phyloP scores from a whole-genome alignment of 345 rosid species.

The Lepidium didymum region DNA sequence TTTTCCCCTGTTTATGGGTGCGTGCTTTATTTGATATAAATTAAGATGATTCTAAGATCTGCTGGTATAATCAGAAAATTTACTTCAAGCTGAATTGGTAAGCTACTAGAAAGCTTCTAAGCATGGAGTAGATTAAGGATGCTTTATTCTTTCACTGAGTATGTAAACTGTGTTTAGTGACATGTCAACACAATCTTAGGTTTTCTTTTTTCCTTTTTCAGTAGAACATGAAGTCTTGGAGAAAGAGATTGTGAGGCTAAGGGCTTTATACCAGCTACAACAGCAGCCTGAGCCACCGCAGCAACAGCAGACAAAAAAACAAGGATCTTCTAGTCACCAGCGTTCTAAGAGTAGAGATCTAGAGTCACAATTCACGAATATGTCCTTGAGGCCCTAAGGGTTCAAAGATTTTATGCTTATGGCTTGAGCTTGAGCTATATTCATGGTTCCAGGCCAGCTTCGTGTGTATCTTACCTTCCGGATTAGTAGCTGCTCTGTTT shows the following conservation, averaged over 20 bases:
- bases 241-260: conserved; percentile 75
- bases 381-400: conserved; percentile 43
- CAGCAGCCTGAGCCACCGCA: conserved; percentile 39
- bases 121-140: background rate
- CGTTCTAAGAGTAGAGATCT: conserved; percentile 67
- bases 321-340: conserved; percentile 61
- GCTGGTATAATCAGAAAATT: background rate
- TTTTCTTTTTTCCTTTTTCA: conserved; percentile 15
- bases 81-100: background rate
- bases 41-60: background rate
- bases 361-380: conserved; percentile 73
- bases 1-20: too few species aligned
- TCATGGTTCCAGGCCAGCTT: conserved; percentile 3
- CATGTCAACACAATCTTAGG: background rate
- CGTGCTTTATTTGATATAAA: background rate
- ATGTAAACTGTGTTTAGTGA: background rate
- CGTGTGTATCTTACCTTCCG: background rate
- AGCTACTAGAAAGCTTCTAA: background rate
- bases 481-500: background rate
- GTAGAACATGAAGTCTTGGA: conserved; percentile 94
- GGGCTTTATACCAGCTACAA: conserved; percentile 59
- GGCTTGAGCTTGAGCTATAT: conserved; percentile 11
- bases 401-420: background rate
- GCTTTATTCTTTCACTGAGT: background rate
- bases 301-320: conserved; percentile 30